Base-by-base conservation (phyloP, 495 filamentous ascomycete species). In the Aspergillus leporis region DNA sequence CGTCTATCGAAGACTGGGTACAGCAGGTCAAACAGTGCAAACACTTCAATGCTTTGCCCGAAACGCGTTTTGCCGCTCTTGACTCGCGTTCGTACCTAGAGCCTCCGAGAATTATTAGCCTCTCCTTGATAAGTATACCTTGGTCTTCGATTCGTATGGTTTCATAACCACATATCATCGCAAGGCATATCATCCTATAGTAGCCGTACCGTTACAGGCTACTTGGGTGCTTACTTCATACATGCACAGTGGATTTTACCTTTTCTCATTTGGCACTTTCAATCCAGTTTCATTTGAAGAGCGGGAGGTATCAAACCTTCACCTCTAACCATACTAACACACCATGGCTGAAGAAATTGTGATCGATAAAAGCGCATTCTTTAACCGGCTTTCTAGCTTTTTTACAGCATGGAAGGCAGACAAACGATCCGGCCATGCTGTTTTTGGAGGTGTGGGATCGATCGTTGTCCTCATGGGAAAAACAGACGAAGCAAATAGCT, bases 381-480 rank as follows among this genome's bases (percentile, higher is more conserved):
- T 95, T 72, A 91, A 90, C 76, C 94, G 93, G 69, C 82, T 98
- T 51, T 87, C 88, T 54, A 87, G 87, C 68, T 88, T 99, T 64
- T 78, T 91, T 68, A 83, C 87, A 65, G 86, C 90, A 81, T 99
- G 95, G 94, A 98, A 96, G 81, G 81, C 87, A 62, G 91, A 97
- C 79, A 97, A 92, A 78, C 90, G 94, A 61, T 75, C 78, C 7
- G 74, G 72, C 49, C 87, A 95, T 76, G 81, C 86, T 67, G 76
- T 92, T 54, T 99, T 97, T 71, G 83, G 81, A 50, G 93, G 92
- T 54, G 92, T 83, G 40, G 86, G 85, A 14, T 96, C 93, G 25
- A 90, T 98, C 66, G 79, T 94, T 63, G 84, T 96, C 56, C 77
- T 93, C 58, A 90, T 97, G 85, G 94, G 94, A 64, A 98, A 97